phyloP scores from a whole-genome alignment of 2,329 filamentous ascomycete genomes.

The Bipolaris sorokiniana region DNA sequence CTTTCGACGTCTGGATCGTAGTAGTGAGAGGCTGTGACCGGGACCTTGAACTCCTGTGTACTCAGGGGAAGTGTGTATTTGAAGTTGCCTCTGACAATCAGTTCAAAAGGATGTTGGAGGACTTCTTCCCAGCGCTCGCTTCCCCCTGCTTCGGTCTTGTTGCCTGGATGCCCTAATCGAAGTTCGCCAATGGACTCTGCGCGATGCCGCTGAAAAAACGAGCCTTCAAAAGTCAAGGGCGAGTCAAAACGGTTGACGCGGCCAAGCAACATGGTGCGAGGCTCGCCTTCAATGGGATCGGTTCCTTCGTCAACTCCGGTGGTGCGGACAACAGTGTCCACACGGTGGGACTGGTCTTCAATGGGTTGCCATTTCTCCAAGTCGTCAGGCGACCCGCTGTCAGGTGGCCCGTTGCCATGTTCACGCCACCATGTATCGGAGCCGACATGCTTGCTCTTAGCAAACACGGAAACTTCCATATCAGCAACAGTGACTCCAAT shows the following conservation, averaged over 20 bases:
- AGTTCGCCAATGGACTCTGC: slow-evolving; percentile 82
- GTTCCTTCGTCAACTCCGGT: slow-evolving; percentile 58
- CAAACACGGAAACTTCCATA: slow-evolving; percentile 91
- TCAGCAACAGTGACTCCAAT: slow-evolving; percentile 85
- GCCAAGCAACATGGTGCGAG: slow-evolving; percentile 90
- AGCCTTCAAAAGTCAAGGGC: slow-evolving; percentile 85
- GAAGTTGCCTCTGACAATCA: slow-evolving; percentile 88
- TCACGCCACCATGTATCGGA: slow-evolving; percentile 55
- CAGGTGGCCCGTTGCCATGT: slow-evolving; percentile 34
- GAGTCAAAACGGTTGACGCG: slow-evolving; percentile 87
- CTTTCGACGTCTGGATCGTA: slow-evolving; percentile 47
- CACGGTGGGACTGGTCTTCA: slow-evolving; percentile 10
- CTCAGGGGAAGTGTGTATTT: slow-evolving; percentile 75
- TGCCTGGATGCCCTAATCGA: slow-evolving; percentile 81
- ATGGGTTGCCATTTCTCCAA: slow-evolving; percentile 39
- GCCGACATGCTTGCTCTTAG: slow-evolving; percentile 89
- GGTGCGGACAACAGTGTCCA: slow-evolving; percentile 9
- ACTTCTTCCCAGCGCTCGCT: slow-evolving; percentile 89
- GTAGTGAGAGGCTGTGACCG: slow-evolving; percentile 50
- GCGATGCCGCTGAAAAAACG: slow-evolving; percentile 76
- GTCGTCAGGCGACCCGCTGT: slow-evolving; percentile 25
- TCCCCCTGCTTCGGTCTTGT: slow-evolving; percentile 81
- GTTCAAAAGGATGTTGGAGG: slow-evolving; percentile 87
- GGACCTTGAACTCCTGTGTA: slow-evolving; percentile 60
- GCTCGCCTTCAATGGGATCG: slow-evolving; percentile 67